Conservation (phyloP, 805 yeast species). For the Ascoidea asiatica region DNA sequence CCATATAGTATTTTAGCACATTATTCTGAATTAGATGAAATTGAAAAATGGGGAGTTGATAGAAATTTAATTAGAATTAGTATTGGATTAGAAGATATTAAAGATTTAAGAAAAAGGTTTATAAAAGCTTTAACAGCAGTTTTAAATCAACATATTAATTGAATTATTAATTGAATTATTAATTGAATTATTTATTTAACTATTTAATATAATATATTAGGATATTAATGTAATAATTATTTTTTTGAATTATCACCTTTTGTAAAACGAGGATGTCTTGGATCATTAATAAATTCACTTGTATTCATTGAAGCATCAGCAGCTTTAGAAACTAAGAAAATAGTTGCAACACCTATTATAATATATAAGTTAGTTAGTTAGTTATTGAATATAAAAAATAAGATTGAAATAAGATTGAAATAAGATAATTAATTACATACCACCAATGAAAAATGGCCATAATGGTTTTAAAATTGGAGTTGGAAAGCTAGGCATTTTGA, state of each 20-base stretch:
- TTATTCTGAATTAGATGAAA: slow-evolving; percentile 66
- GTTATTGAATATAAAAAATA: not conserved
- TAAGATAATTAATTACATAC: slow-evolving; percentile 27
- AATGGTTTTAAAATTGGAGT: slow-evolving; percentile 43
- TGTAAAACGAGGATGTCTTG: slow-evolving; percentile 88
- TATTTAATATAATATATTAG: too few species aligned
- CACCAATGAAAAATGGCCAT: slow-evolving; percentile 88
- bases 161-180: too few species aligned
- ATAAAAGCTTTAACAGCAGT: slow-evolving; percentile 32
- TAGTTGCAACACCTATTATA: slow-evolving; percentile 32
- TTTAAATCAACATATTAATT: too few species aligned
- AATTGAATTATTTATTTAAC: too few species aligned
- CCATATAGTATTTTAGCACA: slow-evolving; percentile 86
- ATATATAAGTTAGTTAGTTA: not conserved
- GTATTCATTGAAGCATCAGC: slow-evolving; percentile 58
- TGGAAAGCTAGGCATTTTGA: slow-evolving; percentile 24
- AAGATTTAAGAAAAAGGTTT: slow-evolving; percentile 37
- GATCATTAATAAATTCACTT: slow-evolving; percentile 80
- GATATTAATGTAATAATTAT: slow-evolving; percentile 4
- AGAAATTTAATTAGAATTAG: slow-evolving; percentile 65
- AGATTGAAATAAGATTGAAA: not conserved
- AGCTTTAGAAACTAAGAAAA: slow-evolving; percentile 57
- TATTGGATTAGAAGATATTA: slow-evolving; percentile 69
- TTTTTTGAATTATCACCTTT: slow-evolving; percentile 35
- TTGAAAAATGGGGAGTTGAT: slow-evolving; percentile 75